Evolutionary conservation across 257 asterid genomes (phyloP).

Genomic region (Solanum paucissectum): DNA sequence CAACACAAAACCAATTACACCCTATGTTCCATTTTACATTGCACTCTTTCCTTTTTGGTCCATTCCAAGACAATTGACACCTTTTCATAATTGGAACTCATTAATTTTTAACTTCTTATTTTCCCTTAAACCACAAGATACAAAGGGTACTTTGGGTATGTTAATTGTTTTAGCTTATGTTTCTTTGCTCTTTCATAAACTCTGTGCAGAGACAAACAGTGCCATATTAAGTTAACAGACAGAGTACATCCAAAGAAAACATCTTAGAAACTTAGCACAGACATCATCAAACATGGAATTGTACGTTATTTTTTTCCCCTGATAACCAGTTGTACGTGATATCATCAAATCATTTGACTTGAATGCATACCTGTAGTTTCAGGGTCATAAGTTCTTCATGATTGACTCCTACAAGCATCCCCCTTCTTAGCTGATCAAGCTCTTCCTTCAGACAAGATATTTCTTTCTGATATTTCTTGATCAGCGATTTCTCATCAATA

Average conservation of each 20-base stretch:
- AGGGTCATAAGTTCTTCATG: conserved; percentile 81
- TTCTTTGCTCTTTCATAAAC: neutral
- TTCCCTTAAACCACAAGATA: neutral
- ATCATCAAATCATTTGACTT: neutral
- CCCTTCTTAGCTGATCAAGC: conserved; percentile 76
- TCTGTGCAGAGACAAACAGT: neutral
- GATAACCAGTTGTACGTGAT: neutral
- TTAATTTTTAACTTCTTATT: neutral
- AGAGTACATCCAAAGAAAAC: neutral
- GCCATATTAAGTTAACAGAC: neutral
- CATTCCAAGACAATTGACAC: neutral
- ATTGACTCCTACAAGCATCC: conserved; percentile 67
- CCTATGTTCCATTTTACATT: neutral
- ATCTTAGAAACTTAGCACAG: neutral
- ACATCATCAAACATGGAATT: neutral
- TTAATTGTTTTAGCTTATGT: neutral
- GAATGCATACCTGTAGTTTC: conserved; percentile 55
- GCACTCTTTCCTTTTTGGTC: neutral
- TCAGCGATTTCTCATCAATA: conserved; percentile 94
- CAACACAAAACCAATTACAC: neutral
- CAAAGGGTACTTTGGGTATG: neutral
- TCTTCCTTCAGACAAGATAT: conserved; percentile 78
- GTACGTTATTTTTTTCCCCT: neutral
- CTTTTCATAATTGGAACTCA: neutral
- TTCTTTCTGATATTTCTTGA: conserved; percentile 96